Base-by-base conservation (phyloP, 768 basidiomycete species). In the Termitomyces titanicus region DNA sequence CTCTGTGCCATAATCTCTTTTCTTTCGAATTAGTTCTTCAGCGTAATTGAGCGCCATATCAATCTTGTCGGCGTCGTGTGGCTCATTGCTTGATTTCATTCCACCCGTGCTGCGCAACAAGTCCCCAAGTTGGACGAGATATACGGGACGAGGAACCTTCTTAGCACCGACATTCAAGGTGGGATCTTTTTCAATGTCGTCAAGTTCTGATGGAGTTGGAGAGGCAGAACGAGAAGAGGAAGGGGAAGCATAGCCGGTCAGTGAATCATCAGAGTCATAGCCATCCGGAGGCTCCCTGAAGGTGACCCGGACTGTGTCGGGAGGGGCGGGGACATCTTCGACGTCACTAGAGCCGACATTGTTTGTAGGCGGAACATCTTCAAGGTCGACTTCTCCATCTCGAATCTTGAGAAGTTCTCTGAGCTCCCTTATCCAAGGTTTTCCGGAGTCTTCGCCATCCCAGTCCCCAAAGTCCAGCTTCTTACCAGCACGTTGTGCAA, bases 101-200 rank as follows among this genome's bases (percentile, higher is more conserved):
- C 76, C 74, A n/a, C 77, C 79, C 13, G 78, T 79, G 17, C 79
- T 78, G 33, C 87, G 80, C n/a, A 98, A 72, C 63, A 97, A 73
- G 47, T 83, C 83, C 4, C 85, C 85, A 5, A 99, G 76, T 65
- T 98, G 94, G 8, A 81, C 81, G 12, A 98, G 82, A 68, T 98
- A 99, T 9, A 98, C 91, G 0, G 97, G 97, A 17, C 85, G 79
- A n/a, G 78, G 66, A 13, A 89, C 76, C 62, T 86, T 92, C 70
- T 85, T 86, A 33, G 70, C 71, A 7, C 84, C 85, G 7, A 90
- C 77, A 45, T 79, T 83, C 34, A 96, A 72, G 2, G 89, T 86
- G 0, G 95, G 95, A 61, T 98, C 94, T 49, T 81, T 85, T 64
- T 90, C 91, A 31, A 92, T 86, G 64, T 91, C 93, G 18, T 79